Evolutionary conservation across 2,329 filamentous ascomycete species (phyloP).

Genomic region (Aspergillus awamori): DNA sequence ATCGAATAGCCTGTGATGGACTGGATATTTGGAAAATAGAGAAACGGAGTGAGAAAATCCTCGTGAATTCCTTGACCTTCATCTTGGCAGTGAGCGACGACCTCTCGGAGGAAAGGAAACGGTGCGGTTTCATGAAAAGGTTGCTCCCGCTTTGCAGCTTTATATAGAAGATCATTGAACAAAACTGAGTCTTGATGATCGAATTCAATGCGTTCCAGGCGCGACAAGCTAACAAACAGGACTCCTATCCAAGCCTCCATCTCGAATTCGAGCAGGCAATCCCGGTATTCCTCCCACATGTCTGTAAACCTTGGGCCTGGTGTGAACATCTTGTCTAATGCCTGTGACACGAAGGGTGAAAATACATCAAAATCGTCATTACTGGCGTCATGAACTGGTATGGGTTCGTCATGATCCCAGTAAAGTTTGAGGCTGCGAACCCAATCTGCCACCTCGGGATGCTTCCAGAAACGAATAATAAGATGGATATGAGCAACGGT

Average conservation of each 20-base stretch:
- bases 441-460: background rate
- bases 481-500: background rate
- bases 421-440: background rate
- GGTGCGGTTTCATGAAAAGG: background rate
- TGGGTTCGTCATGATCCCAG: background rate
- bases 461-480: background rate
- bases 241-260: background rate
- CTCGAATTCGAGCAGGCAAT: background rate
- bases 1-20: background rate
- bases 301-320: background rate
- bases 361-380: background rate
- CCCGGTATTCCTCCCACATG: background rate
- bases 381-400: background rate
- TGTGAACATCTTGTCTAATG: background rate
- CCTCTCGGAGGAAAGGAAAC: background rate
- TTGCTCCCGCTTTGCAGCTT: background rate
- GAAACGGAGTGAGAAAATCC: background rate
- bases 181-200: background rate
- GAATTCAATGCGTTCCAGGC: background rate
- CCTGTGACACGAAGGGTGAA: background rate
- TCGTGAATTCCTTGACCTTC: background rate
- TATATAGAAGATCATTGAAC: background rate
- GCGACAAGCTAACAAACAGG: background rate
- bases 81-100: background rate
- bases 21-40: slow-evolving; percentile 6